Evolutionary conservation across 345 rosid genomes (phyloP), one percentile per base, ranked within the genome.

Genomic region (Jatropha curcas): DNA sequence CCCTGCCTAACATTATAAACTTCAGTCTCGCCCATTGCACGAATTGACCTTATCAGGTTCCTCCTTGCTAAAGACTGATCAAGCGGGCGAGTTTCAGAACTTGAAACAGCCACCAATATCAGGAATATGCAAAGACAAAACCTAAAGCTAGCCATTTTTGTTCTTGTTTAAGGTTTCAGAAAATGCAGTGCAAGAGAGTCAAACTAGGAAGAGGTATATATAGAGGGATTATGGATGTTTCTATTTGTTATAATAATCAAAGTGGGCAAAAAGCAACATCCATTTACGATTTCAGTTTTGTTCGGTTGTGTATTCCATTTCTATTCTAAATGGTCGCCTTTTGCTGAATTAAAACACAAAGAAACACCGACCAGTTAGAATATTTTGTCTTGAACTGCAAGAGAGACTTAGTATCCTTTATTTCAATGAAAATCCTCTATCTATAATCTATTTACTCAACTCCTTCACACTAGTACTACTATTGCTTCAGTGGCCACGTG

Each of bases 21-120:
- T 65, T 62, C 64, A 22, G 71, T 77, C 63, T 70, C 71, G 2
- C 73, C 68, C 60, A 79, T 65, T 27, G 68, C 65, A 45, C 67
- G 68, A 41, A 74, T 72, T 24, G 75, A 52, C 31, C 43, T 41
- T 16, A 62, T 70, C 27, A 74, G 61, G 60, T 69, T 74, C 72
- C 80, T 67, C 50, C 73, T 63, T 7, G 2, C 43, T 17, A 9
- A 1, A 31, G 70, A 61, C 11, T 74, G 51, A 68, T 73, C 66
- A 24, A 73, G 41, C 2, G 20, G 67, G 33, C 77, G 74, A 62
- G 60, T 17, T 19, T 68, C 74, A 19, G 46, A 55, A 33, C 0
- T 7, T 4, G 63, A 37, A 68, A 62, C 41, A 19, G 60, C 59
- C 11, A 68, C 60, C 70, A 69, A 16, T 43, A 69, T 14, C 50